These are phyloP conservation scores for Triticum monococcum DNA, from an alignment of 176 grass and related monocot genomes.

Conservation along the genomic window DNA sequence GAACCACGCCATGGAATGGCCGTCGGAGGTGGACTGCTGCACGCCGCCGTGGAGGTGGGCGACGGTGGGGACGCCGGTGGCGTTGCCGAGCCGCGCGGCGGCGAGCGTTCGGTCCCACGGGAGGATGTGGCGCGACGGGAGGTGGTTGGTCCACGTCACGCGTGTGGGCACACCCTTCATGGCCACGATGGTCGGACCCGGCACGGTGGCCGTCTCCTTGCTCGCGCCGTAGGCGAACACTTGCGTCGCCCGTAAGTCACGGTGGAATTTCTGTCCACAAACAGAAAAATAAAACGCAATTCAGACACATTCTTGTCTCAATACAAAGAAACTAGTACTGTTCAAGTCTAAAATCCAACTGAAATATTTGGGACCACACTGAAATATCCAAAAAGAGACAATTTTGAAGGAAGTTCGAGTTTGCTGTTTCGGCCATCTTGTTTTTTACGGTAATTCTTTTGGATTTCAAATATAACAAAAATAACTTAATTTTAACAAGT, in stretches of 20 bases:
- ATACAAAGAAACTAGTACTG: not conserved
- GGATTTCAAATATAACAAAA: too few relatives aligned
- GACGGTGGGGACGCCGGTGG: constrained; percentile 59
- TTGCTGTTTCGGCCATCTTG: too few relatives aligned
- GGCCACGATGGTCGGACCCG: constrained; percentile 74
- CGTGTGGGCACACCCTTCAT: constrained; percentile 48
- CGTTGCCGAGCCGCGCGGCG: not conserved
- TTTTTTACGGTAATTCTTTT: too few relatives aligned
- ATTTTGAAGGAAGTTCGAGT: too few relatives aligned
- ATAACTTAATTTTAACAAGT: too few relatives aligned
- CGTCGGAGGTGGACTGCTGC: constrained; percentile 71
- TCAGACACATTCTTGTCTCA: not conserved
- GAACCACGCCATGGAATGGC: constrained; percentile 75
- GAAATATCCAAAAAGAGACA: too few relatives aligned
- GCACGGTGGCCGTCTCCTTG: constrained; percentile 46
- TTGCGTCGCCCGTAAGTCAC: constrained; percentile 52
- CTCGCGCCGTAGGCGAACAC: constrained; percentile 66
- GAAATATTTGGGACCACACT: too few relatives aligned
- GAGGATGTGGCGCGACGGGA: constrained; percentile 54
- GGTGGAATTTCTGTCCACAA: constrained; percentile 67
- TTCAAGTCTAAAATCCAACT: too few relatives aligned
- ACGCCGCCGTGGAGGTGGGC: constrained; percentile 92
- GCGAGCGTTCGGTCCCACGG: constrained; percentile 56
- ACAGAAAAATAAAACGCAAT: not conserved
- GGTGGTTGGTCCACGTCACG: constrained; percentile 75